Evolutionary conservation across 2,329 filamentous ascomycete genomes (phyloP).

Genomic region (Xylaria hypoxylon): DNA sequence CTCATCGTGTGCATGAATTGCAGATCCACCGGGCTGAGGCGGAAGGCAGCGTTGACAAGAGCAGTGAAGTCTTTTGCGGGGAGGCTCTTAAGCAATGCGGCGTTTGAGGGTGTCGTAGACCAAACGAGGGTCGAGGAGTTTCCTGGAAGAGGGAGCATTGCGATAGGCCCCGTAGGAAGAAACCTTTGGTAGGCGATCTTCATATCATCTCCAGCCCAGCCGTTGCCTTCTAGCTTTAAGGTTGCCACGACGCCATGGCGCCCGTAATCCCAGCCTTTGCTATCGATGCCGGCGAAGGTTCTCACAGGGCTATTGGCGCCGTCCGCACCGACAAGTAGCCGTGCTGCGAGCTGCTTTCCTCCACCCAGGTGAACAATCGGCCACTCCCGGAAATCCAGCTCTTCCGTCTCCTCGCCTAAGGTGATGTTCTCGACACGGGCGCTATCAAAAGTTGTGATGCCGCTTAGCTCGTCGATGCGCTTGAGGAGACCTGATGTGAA

Average conservation of each 20-base stretch:
- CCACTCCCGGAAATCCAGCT: slow-evolving; percentile 85
- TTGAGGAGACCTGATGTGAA: slow-evolving; percentile 81
- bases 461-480: slow-evolving; percentile 75
- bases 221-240: slow-evolving; percentile 74
- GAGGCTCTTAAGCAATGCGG: slow-evolving; percentile 81
- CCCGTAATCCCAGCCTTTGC: slow-evolving; percentile 92
- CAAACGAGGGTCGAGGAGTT: slow-evolving; percentile 89
- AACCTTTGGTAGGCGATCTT: slow-evolving; percentile 96
- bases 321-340: slow-evolving; percentile 91
- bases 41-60: slow-evolving; percentile 94
- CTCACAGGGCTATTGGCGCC: slow-evolving; percentile 95
- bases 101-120: slow-evolving; percentile 88
- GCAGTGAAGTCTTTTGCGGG: slow-evolving; percentile 79
- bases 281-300: slow-evolving; percentile 85
- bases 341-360: slow-evolving; percentile 76
- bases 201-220: slow-evolving; percentile 63
- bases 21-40: slow-evolving; percentile 81
- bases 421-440: slow-evolving; percentile 83
- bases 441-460: slow-evolving; percentile 78
- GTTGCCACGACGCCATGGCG: slow-evolving; percentile 93
- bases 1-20: slow-evolving; percentile 79
- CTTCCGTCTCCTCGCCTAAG: slow-evolving; percentile 75
- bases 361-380: slow-evolving; percentile 81
- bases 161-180: slow-evolving; percentile 89
- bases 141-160: slow-evolving; percentile 88